Evolutionary conservation across 208 protist species (phyloP).

Genomic region (Zelonia costaricensis): DNA sequence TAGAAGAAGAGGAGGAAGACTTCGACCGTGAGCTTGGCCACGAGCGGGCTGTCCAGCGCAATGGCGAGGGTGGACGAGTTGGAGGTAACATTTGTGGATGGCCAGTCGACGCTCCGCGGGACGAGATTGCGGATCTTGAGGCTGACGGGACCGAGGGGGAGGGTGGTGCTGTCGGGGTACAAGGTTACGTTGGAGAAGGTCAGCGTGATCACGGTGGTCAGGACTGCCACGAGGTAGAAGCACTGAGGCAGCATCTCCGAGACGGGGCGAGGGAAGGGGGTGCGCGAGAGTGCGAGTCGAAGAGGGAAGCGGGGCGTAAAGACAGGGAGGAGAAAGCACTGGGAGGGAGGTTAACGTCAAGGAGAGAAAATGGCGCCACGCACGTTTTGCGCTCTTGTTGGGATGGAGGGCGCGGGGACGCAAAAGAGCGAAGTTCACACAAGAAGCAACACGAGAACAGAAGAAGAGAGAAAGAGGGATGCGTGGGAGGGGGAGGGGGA

Average conservation of each 20-base stretch:
- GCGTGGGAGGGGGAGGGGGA: no score
- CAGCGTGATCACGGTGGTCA: constrained; percentile 4
- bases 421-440: no score
- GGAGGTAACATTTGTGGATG: constrained; percentile 4
- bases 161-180: constrained; percentile 1
- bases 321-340: neutral
- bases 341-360: no score
- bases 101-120: constrained; percentile 10
- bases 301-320: neutral
- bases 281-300: neutral
- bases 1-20: constrained; percentile 15
- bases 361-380: no score
- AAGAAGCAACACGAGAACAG: no score
- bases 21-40: constrained; percentile 2
- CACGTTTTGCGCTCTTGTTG: no score
- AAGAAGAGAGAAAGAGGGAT: no score
- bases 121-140: constrained; percentile 4
- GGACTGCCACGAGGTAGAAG: constrained; percentile 11
- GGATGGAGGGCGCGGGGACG: no score
- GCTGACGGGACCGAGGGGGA: constrained; percentile 3
- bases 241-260: constrained; percentile 2
- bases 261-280: no score
- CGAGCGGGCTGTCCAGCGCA: constrained; percentile 3
- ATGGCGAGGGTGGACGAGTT: constrained; percentile 1
- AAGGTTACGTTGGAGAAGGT: constrained; percentile 8